Percentiles rank a stretch among this genome's conserved stretches.
Conservation (phyloP, 345 rosid genomes). For the Arabidopsis arenosa region DNA sequence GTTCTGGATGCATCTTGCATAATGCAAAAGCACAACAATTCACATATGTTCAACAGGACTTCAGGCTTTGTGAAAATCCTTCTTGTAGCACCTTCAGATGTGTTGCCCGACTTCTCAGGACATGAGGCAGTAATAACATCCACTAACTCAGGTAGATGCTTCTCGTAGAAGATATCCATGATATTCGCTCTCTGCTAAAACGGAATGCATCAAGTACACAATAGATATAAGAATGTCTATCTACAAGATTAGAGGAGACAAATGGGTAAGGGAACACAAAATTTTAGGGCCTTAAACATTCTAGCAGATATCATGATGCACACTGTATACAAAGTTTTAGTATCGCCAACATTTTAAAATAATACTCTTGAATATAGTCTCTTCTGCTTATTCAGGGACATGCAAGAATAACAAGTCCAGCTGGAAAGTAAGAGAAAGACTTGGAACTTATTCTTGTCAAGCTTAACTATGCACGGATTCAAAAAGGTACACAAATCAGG, state of each 20-base stretch:
- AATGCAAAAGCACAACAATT: conserved; percentile 92
- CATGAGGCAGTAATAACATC: conserved; percentile 88
- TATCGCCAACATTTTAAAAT: not conserved
- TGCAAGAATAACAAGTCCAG: conserved; percentile 16
- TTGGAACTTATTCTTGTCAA: conserved; percentile 4
- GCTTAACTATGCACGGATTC: not conserved
- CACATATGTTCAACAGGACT: conserved; percentile 89
- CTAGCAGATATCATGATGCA: conserved; percentile 22
- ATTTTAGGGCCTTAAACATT: not conserved
- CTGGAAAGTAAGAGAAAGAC: conserved; percentile 4
- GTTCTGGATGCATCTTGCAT: conserved; percentile 92
- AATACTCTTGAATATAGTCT: not conserved
- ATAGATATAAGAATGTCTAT: conserved; percentile 26
- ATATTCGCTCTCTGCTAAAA: conserved; percentile 80
- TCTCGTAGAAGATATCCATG: conserved; percentile 93
- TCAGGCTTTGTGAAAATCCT: conserved; percentile 73
- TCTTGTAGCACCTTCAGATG: conserved; percentile 53
- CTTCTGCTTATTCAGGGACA: conserved; percentile 3
- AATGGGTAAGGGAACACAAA: conserved; percentile 1
- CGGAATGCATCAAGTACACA: not conserved
- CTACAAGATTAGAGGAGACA: conserved; percentile 11
- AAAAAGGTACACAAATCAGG: conserved; percentile 6
- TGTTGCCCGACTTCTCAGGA: conserved; percentile 54
- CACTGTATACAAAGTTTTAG: not conserved
- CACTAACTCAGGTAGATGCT: conserved; percentile 83